These are phyloP conservation scores for Tricharina praecox DNA, from an alignment of 495 filamentous ascomycete species.

Conservation along the genomic window DNA sequence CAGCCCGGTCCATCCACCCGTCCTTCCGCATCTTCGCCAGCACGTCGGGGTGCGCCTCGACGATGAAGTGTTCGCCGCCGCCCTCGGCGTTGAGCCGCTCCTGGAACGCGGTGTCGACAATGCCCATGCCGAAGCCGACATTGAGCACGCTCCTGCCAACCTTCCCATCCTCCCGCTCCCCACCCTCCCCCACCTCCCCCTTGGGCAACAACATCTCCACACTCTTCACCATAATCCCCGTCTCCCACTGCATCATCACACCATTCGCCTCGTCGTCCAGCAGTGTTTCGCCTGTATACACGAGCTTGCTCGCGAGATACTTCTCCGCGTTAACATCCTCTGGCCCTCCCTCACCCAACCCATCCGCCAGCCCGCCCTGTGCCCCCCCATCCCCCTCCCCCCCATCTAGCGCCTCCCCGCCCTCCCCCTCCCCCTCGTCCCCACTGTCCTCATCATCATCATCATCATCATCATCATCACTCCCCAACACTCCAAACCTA, in stretches of 20 bases:
- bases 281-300: slow-evolving; percentile 49
- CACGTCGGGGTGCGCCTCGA: slow-evolving; percentile 73
- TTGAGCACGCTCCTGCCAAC: slow-evolving; percentile 73
- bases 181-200: slow-evolving; percentile 25
- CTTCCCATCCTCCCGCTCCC: no score
- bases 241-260: slow-evolving; percentile 98
- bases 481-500: slow-evolving; percentile 49
- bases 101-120: slow-evolving; percentile 73
- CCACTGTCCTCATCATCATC: slow-evolving; percentile 32
- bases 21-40: slow-evolving; percentile 47
- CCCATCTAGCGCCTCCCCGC: slow-evolving; percentile 29
- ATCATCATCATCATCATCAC: slow-evolving; percentile 42
- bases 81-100: slow-evolving; percentile 36
- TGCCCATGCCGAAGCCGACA: slow-evolving; percentile 92
- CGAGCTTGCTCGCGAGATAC: slow-evolving; percentile 64
- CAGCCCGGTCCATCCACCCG: slow-evolving; percentile 47
- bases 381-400: slow-evolving; percentile 41
- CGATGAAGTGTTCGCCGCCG: slow-evolving; percentile 58
- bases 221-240: slow-evolving; percentile 66
- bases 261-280: slow-evolving; percentile 69
- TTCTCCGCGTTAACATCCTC: slow-evolving; percentile 16
- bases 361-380: slow-evolving; percentile 26
- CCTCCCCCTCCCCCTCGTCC: slow-evolving; percentile 16
- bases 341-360: slow-evolving; percentile 18
- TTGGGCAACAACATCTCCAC: slow-evolving; percentile 46